A percentile compares a stretch with the other conserved stretches of the same genome.
Conservation (phyloP, 2,329 filamentous ascomycete species). For the Monilinia polystroma region DNA sequence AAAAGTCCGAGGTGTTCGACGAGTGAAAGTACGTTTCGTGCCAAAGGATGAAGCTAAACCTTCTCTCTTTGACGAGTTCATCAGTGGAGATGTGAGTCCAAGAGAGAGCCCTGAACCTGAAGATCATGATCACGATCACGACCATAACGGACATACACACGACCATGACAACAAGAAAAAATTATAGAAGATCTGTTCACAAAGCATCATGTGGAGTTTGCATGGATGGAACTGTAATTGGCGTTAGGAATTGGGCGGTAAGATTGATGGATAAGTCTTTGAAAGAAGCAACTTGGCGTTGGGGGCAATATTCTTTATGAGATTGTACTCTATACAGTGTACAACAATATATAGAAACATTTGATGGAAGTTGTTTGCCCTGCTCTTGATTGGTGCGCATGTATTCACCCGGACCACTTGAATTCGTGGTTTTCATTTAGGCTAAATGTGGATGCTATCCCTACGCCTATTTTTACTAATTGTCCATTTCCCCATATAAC, state of each 20-base stretch:
- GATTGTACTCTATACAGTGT: slow-evolving; percentile 18
- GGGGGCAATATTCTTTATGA: neutral
- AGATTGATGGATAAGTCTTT: slow-evolving; percentile 6
- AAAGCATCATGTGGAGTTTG: slow-evolving; percentile 26
- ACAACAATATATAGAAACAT: slow-evolving; percentile 14
- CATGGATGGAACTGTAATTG: slow-evolving; percentile 19
- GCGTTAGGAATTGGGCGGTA: slow-evolving; percentile 22
- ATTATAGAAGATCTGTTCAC: slow-evolving; percentile 33
- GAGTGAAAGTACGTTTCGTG: slow-evolving; percentile 81
- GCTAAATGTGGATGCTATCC: slow-evolving; percentile 24
- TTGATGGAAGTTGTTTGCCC: slow-evolving; percentile 4
- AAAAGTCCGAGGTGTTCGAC: slow-evolving; percentile 79
- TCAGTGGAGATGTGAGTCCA: slow-evolving; percentile 60
- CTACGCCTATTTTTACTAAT: slow-evolving; percentile 21
- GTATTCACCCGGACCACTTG: slow-evolving; percentile 9
- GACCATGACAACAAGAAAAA: slow-evolving; percentile 35
- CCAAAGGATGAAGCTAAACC: slow-evolving; percentile 58
- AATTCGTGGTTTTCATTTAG: slow-evolving; percentile 17
- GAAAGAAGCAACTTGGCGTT: slow-evolving; percentile 20
- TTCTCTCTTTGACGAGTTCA: slow-evolving; percentile 76
- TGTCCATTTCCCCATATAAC: slow-evolving; percentile 18
- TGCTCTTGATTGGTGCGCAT: slow-evolving; percentile 32
- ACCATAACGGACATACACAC: slow-evolving; percentile 47
- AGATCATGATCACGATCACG: slow-evolving; percentile 46
- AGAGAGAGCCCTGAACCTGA: slow-evolving; percentile 61